phyloP scores from a whole-genome alignment of 208 protist species.

The Leishmania aethiopica region DNA sequence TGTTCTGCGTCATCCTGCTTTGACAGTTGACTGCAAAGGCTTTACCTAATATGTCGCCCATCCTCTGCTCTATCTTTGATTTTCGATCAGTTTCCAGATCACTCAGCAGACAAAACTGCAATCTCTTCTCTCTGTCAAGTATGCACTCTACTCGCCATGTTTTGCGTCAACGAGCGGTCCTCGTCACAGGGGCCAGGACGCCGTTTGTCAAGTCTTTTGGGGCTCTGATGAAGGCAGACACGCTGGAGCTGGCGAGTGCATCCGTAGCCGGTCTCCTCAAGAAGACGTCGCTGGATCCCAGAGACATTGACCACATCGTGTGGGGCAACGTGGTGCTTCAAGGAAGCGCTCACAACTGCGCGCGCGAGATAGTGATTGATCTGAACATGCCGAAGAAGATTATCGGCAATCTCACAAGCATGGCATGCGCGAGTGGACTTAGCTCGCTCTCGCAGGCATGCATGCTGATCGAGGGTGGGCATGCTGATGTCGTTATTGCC shows the following conservation, averaged over 20 bases:
- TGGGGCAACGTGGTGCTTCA: slow-evolving; percentile 92
- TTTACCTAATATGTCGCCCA: background rate
- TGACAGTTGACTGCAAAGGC: background rate
- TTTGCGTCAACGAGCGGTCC: slow-evolving; percentile 50
- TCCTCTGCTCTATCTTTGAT: background rate
- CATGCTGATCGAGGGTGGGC: slow-evolving; percentile 73
- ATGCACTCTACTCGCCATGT: slow-evolving; percentile 34
- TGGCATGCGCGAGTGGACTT: slow-evolving; percentile 82
- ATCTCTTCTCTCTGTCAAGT: background rate
- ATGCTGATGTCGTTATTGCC: slow-evolving; percentile 83
- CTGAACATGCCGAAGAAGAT: slow-evolving; percentile 78
- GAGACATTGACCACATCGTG: slow-evolving; percentile 80
- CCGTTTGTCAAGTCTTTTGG: slow-evolving; percentile 85
- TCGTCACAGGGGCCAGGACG: slow-evolving; percentile 69
- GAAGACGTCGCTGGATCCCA: slow-evolving; percentile 71
- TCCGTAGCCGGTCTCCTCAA: slow-evolving; percentile 75
- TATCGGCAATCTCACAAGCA: slow-evolving; percentile 73
- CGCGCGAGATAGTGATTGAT: slow-evolving; percentile 86
- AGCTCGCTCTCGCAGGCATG: slow-evolving; percentile 79
- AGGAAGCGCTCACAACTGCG: slow-evolving; percentile 73
- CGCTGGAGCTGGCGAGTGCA: slow-evolving; percentile 56
- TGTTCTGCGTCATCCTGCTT: background rate
- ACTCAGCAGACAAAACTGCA: background rate
- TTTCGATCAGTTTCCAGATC: background rate
- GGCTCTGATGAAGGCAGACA: slow-evolving; percentile 62